Conservation (phyloP, 495 filamentous ascomycete species). For the Collariella sp. region DNA sequence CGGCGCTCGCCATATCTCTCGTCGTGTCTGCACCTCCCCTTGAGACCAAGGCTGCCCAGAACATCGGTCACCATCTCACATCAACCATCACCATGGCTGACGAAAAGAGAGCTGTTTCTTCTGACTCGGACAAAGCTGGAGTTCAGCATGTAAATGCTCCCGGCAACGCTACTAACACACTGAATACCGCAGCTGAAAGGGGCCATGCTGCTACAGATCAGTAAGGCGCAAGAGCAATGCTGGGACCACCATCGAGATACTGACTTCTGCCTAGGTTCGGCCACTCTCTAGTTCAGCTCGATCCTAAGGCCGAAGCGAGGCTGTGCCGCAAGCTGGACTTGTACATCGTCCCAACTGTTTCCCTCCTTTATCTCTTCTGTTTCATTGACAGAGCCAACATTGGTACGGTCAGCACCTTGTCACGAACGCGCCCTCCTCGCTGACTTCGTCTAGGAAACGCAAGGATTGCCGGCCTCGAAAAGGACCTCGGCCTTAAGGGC, state of each 20-base stretch:
- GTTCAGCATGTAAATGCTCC: neutral
- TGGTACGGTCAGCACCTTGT: conserved; percentile 29
- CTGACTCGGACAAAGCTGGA: conserved; percentile 7
- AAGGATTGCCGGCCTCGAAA: conserved; percentile 50
- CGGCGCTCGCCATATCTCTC: neutral
- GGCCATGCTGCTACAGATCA: conserved; percentile 54
- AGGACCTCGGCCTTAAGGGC: conserved; percentile 52
- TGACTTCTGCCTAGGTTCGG: conserved; percentile 38
- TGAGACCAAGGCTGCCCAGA: neutral
- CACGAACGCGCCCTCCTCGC: neutral
- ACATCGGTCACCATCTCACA: neutral
- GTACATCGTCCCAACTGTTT: conserved; percentile 46
- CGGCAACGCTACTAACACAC: neutral
- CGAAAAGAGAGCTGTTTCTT: conserved; percentile 10
- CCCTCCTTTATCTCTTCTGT: conserved; percentile 51
- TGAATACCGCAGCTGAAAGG: conserved; percentile 45
- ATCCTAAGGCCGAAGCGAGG: conserved; percentile 49
- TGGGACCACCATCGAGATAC: neutral
- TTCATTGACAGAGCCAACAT: conserved; percentile 60
- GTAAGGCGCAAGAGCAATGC: conserved; percentile 25
- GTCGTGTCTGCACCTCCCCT: neutral
- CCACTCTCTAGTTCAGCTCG: conserved; percentile 48
- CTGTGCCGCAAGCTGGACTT: conserved; percentile 46
- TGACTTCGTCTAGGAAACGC: conserved; percentile 33
- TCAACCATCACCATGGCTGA: conserved; percentile 16